Evolutionary conservation across 2,329 filamentous ascomycete genomes (phyloP).

Genomic region (Mycogone perniciosa): DNA sequence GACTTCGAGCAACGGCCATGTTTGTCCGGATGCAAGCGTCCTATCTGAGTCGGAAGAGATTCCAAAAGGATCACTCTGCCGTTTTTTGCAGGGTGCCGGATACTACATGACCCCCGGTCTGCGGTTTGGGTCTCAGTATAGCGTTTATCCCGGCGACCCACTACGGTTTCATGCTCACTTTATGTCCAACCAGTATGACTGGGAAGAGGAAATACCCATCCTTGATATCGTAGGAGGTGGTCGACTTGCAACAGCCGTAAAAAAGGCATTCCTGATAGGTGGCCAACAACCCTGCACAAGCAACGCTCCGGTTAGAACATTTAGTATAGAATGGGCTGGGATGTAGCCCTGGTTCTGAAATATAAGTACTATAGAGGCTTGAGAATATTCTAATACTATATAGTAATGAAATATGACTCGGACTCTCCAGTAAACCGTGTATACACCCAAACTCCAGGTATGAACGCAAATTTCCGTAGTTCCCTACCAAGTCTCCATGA

Average conservation of each 20-base stretch:
- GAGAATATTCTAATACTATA: background rate
- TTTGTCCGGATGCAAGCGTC: constrained; percentile 16
- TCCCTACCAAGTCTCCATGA: background rate
- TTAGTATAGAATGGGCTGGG: constrained; percentile 89
- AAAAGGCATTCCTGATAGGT: constrained; percentile 89
- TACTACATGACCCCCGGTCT: constrained; percentile 90
- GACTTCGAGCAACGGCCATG: constrained; percentile 28
- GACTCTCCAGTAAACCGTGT: background rate
- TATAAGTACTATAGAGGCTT: background rate
- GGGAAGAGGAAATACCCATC: constrained; percentile 80
- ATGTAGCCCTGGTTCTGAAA: constrained; percentile 52
- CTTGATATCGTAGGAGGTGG: constrained; percentile 83
- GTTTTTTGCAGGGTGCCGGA: constrained; percentile 67
- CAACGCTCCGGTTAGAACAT: constrained; percentile 53
- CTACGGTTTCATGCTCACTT: constrained; percentile 95
- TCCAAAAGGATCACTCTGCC: constrained; percentile 57
- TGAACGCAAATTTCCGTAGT: background rate
- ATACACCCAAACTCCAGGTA: background rate
- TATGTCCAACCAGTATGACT: constrained; percentile 74
- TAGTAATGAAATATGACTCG: too few relatives aligned
- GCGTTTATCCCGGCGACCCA: constrained; percentile 91
- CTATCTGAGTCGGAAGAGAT: constrained; percentile 14
- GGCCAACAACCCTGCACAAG: constrained; percentile 45
- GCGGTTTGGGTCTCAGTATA: constrained; percentile 90
- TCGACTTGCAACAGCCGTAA: constrained; percentile 84